phyloP scores from a whole-genome alignment of 306 rosid genomes.

The Oxytropis ochrocephala region DNA sequence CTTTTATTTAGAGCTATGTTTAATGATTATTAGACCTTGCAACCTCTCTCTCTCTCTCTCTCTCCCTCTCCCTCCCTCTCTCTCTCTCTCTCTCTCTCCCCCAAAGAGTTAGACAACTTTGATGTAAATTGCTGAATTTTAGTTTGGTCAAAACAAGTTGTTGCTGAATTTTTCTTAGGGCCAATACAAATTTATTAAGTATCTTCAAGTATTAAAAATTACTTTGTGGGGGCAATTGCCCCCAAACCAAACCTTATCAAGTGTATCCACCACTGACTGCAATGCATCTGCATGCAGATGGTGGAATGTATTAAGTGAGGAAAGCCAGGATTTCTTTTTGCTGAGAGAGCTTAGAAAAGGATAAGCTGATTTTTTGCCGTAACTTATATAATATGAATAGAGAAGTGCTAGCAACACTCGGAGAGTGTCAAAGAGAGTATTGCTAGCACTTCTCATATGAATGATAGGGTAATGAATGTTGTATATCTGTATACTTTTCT shows the following conservation, averaged over 20 bases:
- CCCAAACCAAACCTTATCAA: too few relatives aligned
- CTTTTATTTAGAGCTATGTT: not conserved
- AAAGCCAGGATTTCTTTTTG: not conserved
- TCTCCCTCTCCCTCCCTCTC: too few relatives aligned
- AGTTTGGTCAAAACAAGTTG: not conserved
- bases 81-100: too few relatives aligned
- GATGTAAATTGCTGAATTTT: not conserved
- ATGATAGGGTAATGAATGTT: too few relatives aligned
- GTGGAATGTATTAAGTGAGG: conserved; percentile 1
- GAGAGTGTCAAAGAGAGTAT: too few relatives aligned
- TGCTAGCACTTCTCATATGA: too few relatives aligned
- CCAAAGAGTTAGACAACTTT: not conserved
- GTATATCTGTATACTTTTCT: too few relatives aligned
- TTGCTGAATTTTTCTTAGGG: too few relatives aligned
- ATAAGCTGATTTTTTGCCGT: conserved; percentile 1
- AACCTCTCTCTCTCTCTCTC: not conserved
- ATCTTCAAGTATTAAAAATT: too few relatives aligned
- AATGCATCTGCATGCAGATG: conserved; percentile 3
- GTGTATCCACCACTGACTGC: not conserved
- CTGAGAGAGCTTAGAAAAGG: conserved; percentile 13
- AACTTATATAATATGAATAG: not conserved
- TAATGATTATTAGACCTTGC: not conserved
- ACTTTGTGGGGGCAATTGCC: too few relatives aligned
- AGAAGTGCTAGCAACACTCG: too few relatives aligned
- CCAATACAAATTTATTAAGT: too few relatives aligned